Percentiles rank a stretch among this genome's conserved stretches.
Evolutionary conservation across 805 yeast genomes (phyloP).

Genomic region (Ogataea allantospora): DNA sequence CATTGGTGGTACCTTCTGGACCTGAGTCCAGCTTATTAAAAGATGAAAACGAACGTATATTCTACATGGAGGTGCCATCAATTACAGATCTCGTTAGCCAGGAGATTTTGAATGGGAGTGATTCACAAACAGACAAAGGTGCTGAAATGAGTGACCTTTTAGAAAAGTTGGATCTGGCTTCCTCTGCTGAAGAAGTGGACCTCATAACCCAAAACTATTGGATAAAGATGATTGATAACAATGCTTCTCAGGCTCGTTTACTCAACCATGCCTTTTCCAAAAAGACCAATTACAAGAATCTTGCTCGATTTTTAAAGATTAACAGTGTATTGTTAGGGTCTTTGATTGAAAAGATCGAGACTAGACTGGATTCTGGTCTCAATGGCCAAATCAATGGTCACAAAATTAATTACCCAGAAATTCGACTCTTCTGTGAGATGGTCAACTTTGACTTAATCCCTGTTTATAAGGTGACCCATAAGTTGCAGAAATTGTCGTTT

Average conservation of each 20-base stretch:
- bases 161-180: conserved; percentile 34
- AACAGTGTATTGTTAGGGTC: conserved; percentile 49
- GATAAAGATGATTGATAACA: conserved; percentile 55
- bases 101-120: too few species aligned
- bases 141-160: conserved; percentile 13
- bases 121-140: too few species aligned
- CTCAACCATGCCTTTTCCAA: conserved; percentile 50
- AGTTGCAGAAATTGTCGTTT: conserved; percentile 58
- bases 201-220: conserved; percentile 47
- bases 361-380: conserved; percentile 55
- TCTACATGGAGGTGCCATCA: conserved; percentile 57
- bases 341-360: neutral
- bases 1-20: neutral
- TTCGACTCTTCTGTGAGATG: conserved; percentile 69
- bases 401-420: conserved; percentile 51
- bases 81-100: conserved; percentile 36
- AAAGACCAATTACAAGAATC: conserved; percentile 45
- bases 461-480: conserved; percentile 67
- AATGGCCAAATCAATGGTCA: conserved; percentile 57
- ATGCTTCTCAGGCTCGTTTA: conserved; percentile 66
- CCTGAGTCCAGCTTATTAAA: too few species aligned
- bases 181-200: conserved; percentile 50
- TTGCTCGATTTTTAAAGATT: conserved; percentile 68
- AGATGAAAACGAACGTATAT: conserved; percentile 54
- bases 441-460: conserved; percentile 76